Conservation (phyloP, 768 basidiomycete species). For the Lepiota subincarnata region DNA sequence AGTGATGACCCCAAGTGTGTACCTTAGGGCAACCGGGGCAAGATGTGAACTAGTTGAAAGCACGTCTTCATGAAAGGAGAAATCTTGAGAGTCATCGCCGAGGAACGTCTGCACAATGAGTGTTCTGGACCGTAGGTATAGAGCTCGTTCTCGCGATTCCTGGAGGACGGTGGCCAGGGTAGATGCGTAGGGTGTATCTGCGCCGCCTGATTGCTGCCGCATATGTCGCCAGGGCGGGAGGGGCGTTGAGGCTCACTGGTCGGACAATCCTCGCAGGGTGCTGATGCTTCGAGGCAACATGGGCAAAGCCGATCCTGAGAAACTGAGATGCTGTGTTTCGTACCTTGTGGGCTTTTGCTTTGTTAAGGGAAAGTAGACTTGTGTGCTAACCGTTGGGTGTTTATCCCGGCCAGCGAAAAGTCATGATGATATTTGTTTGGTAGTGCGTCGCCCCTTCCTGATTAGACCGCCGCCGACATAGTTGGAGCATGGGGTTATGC, state of each 20-base stretch:
- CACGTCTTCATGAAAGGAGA: background rate
- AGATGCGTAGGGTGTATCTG: background rate
- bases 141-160: background rate
- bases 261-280: background rate
- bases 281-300: background rate
- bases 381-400: too few relatives aligned
- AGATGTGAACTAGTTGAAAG: too few relatives aligned
- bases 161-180: conserved; percentile 5
- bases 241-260: background rate
- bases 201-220: conserved; percentile 1
- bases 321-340: too few relatives aligned
- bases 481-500: too few relatives aligned
- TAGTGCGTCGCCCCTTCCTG: too few relatives aligned
- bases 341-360: too few relatives aligned
- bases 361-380: too few relatives aligned
- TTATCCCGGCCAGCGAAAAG: too few relatives aligned
- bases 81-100: background rate
- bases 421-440: too few relatives aligned
- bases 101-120: background rate
- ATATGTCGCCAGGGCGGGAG: background rate
- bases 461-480: too few relatives aligned
- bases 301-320: background rate
- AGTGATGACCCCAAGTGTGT: background rate
- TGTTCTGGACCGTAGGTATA: background rate
- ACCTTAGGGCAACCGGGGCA: background rate